These are phyloP conservation scores for Malassezia equina DNA, from an alignment of 1,284 basidiomycete species.

Conservation along the genomic window DNA sequence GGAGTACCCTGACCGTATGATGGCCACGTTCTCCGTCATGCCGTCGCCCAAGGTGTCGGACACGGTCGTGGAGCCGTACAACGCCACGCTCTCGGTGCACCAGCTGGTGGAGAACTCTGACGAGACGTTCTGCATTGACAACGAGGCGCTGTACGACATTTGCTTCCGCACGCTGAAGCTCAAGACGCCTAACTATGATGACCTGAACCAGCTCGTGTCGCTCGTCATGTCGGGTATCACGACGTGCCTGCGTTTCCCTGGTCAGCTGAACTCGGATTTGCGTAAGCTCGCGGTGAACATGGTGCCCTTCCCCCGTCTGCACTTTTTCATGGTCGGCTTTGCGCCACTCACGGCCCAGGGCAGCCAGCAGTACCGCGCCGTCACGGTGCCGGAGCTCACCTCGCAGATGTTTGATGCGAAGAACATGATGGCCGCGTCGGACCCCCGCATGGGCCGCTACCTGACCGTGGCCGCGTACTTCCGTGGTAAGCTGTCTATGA, in stretches of 20 bases:
- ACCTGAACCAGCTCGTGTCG: slow-evolving; percentile 93
- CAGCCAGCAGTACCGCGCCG: slow-evolving; percentile 80
- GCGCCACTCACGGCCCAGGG: slow-evolving; percentile 87
- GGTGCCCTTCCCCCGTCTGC: slow-evolving; percentile 91
- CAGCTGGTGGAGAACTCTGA: slow-evolving; percentile 60
- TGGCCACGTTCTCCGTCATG: slow-evolving; percentile 58
- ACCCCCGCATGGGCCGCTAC: slow-evolving; percentile 82
- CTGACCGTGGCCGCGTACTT: slow-evolving; percentile 83
- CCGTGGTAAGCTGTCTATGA: slow-evolving; percentile 95
- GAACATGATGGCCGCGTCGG: slow-evolving; percentile 72
- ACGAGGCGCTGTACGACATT: slow-evolving; percentile 86
- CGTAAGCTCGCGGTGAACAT: slow-evolving; percentile 97
- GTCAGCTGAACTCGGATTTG: slow-evolving; percentile 94
- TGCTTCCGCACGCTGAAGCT: slow-evolving; percentile 94
- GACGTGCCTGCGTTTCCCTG: slow-evolving; percentile 88
- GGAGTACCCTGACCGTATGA: slow-evolving; percentile 59
- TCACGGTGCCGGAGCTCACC: slow-evolving; percentile 88
- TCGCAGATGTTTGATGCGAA: slow-evolving; percentile 93
- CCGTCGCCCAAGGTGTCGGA: slow-evolving; percentile 58
- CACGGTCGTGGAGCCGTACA: slow-evolving; percentile 59
- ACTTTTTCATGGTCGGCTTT: slow-evolving; percentile 98
- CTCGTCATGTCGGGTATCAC: slow-evolving; percentile 97
- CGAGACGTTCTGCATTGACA: slow-evolving; percentile 66
- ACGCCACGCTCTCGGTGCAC: slow-evolving; percentile 57
- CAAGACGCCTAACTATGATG: slow-evolving; percentile 82